Conservation (phyloP, 805 yeast species). For the Saturnispora quitensis region DNA sequence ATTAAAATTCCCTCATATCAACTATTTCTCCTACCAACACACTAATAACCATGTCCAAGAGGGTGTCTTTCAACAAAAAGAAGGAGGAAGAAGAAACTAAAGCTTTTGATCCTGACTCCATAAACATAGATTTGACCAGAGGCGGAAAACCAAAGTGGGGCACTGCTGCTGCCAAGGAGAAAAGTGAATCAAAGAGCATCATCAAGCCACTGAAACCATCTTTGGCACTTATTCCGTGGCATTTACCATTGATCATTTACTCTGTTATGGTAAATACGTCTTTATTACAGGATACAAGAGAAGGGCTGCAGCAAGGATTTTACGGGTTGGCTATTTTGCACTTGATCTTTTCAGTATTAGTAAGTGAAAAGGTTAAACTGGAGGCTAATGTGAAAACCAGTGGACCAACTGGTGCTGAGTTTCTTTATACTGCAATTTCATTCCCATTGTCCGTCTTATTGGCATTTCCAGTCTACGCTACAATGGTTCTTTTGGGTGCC, state of each 20-base stretch:
- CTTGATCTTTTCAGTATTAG: slow-evolving; percentile 11
- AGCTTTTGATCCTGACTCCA: slow-evolving; percentile 11
- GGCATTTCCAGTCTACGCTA: slow-evolving; percentile 23
- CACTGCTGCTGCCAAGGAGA: neutral
- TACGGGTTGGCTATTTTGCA: slow-evolving; percentile 7
- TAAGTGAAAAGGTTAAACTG: slow-evolving; percentile 22
- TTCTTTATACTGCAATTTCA: slow-evolving; percentile 10
- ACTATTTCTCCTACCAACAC: neutral
- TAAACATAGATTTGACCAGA: slow-evolving; percentile 13
- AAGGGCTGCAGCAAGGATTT: slow-evolving; percentile 11
- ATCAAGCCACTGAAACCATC: slow-evolving; percentile 11
- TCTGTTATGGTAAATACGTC: slow-evolving; percentile 27
- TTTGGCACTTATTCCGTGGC: slow-evolving; percentile 24
- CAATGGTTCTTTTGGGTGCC: slow-evolving; percentile 22
- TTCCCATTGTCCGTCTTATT: slow-evolving; percentile 12
- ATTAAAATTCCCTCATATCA: slow-evolving; percentile 2
- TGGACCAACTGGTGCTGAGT: slow-evolving; percentile 15
- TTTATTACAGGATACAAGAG: slow-evolving; percentile 22
- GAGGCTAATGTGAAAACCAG: slow-evolving; percentile 11
- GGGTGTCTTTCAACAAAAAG: slow-evolving; percentile 12
- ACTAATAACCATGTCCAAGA: slow-evolving; percentile 6
- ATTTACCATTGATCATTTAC: slow-evolving; percentile 19
- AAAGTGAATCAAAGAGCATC: neutral
- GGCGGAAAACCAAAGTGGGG: slow-evolving; percentile 8
- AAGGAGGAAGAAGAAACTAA: slow-evolving; percentile 7